Base-by-base conservation (phyloP, 2,329 filamentous ascomycete genomes). In the Coleophoma eucalyptorum region DNA sequence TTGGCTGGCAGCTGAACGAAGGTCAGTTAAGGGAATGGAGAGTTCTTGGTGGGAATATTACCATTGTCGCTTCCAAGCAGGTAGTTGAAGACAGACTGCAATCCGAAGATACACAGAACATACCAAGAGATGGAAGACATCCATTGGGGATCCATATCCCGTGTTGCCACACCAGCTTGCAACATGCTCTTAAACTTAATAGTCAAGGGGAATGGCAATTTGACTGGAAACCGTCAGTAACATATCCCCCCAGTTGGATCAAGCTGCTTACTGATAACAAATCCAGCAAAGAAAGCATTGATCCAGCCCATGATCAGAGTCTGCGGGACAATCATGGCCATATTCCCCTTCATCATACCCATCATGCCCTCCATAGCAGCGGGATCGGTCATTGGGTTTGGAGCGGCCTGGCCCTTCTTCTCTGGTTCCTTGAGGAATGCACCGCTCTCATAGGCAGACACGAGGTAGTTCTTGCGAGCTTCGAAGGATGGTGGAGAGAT, bases 341-440 rank as follows among this genome's bases (percentile, higher is more conserved):
- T 96, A 68, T 99, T 96, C 51, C 92, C 92, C 81, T 99, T 99
- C 90, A 99, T 96, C 90, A 96, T 96, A 60, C 94, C 93, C 94
- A 99, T 99, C 94, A 99, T 99, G 60, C 92, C 93, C 67, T 99
- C 95, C 94, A 99, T 99, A 52, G 90, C 90, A 44, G 87, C 87
- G 19, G 95, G 95, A 69, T 99, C 94, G 11, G 87, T 89, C 83
- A 99, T 91, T 4, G 94, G 94, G 72, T 97, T 99, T 35, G 90
- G 84, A 18, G 91, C 87, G 3, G 91, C 87, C 72, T 97, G 89
- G 48, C 92, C 92, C 66, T 88, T 86, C 64, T 78, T 83, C 49
- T 94, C 89, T 2, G 91, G 92, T 56, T 95, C 89, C 67, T 96
- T 97, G 44, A 99, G 77, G 67, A 91, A 99, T 33, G 82, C 82